Evolutionary conservation across 2,329 filamentous ascomycete genomes (phyloP).

Genomic region (Ascochyta rabiei): DNA sequence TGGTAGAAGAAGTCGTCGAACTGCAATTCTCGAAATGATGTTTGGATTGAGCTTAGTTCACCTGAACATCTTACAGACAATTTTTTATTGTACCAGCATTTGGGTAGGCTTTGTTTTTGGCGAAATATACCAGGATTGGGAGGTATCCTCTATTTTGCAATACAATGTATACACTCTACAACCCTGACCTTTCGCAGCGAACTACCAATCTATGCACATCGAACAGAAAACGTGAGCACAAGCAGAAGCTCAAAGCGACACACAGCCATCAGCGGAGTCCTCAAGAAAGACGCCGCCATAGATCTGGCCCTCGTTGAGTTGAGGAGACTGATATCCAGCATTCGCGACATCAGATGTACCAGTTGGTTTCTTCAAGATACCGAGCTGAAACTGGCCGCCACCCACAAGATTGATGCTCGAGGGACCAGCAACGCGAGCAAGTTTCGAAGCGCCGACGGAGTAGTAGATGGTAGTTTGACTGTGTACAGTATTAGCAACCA

Average conservation of each 20-base stretch:
- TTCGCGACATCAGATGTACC: slow-evolving; percentile 50
- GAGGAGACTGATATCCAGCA: slow-evolving; percentile 41
- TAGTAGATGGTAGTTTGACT: slow-evolving; percentile 65
- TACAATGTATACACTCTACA: too few relatives aligned
- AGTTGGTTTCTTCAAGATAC: slow-evolving; percentile 66
- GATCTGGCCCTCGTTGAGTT: slow-evolving; percentile 48
- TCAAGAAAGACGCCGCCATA: slow-evolving; percentile 50
- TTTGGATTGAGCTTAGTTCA: too few relatives aligned
- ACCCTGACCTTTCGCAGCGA: too few relatives aligned
- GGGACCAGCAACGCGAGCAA: slow-evolving; percentile 56
- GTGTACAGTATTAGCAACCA: neutral
- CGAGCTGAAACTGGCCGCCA: slow-evolving; percentile 67
- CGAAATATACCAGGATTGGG: too few relatives aligned
- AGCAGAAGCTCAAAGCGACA: slow-evolving; percentile 32
- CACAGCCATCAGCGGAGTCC: slow-evolving; percentile 43
- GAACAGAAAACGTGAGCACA: neutral
- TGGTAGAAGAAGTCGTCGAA: too few relatives aligned
- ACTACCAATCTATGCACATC: neutral
- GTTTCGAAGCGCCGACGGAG: slow-evolving; percentile 55
- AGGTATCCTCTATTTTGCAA: too few relatives aligned
- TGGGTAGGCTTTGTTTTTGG: too few relatives aligned
- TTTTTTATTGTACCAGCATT: too few relatives aligned
- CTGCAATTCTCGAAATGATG: too few relatives aligned
- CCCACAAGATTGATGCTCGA: slow-evolving; percentile 60
- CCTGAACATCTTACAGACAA: too few relatives aligned